These are phyloP conservation scores for Jackrogersella multiformis DNA, from an alignment of 495 filamentous ascomycete genomes.

Conservation along the genomic window DNA sequence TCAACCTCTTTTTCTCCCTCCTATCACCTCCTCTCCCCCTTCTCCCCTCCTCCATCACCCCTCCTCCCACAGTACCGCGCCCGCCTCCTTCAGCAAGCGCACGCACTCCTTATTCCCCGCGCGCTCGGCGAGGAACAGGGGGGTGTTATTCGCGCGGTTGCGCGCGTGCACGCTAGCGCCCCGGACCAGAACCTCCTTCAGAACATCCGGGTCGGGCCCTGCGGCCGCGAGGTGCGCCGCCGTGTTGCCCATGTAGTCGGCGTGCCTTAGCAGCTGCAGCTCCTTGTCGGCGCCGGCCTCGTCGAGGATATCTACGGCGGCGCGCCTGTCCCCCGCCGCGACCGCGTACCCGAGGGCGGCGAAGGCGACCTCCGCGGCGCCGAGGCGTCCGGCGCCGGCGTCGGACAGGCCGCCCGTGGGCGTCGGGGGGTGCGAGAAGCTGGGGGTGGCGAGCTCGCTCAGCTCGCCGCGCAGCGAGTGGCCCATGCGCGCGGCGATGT, in stretches of 20 bases:
- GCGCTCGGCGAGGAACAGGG: conserved; percentile 78
- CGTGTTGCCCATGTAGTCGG: conserved; percentile 93
- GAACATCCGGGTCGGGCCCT: conserved; percentile 60
- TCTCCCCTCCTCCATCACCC: conserved; percentile 40
- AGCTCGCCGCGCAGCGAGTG: conserved; percentile 83
- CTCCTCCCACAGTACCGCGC: conserved; percentile 67
- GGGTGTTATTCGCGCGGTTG: conserved; percentile 82
- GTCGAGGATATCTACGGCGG: conserved; percentile 71
- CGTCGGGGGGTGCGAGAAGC: conserved; percentile 72
- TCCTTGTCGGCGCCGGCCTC: conserved; percentile 61
- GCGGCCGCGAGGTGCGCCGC: conserved; percentile 71
- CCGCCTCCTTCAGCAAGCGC: conserved; percentile 70
- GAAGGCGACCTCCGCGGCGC: conserved; percentile 61
- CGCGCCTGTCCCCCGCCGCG: conserved; percentile 71
- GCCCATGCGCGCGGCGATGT: conserved; percentile 77
- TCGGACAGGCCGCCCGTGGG: conserved; percentile 48
- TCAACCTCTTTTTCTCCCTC: background rate
- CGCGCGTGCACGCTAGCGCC: conserved; percentile 89
- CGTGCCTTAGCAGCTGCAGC: conserved; percentile 75
- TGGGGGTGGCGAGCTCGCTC: conserved; percentile 70
- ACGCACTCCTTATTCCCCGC: conserved; percentile 66
- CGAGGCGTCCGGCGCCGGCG: conserved; percentile 53
- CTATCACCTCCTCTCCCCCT: background rate
- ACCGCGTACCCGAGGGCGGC: conserved; percentile 85
- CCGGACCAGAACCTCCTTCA: conserved; percentile 75